Evolutionary conservation across 805 yeast species (phyloP), one percentile per base, ranked within the genome.

Genomic region (Maudiozyma pseudohumilis): DNA sequence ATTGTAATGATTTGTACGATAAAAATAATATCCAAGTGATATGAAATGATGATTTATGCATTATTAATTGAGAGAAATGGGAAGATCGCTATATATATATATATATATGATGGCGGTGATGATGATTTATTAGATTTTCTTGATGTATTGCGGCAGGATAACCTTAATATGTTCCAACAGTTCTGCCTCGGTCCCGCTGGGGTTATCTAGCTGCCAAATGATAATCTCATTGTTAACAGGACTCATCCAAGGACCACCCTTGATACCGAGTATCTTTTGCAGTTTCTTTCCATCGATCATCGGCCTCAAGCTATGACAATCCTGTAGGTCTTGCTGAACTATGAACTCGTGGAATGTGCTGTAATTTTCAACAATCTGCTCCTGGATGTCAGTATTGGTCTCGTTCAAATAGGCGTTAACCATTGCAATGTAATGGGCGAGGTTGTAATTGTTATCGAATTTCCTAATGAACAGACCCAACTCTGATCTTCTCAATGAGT

Each of bases 231-330:
- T 74, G 41, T 75, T 69, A 7, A 77, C 59, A 7, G 59, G 59
- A 7, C 74, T 66, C 70, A 89, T 67, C 96, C 96, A 87, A 5
- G 88, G 87, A 0, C 98, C 98, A 0, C 89, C 84, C 51, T 80
- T 81, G 39, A 65, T 63, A 17, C 67, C 60, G 21, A 82, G 57
- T 16, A 65, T 57, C 30, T 64, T 59, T 36, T 71, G 62, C 32
- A 89, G 57, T 32, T 73, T 71, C 47, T 82, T 85, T 12, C 98
- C 94, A 56, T 84, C 86, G 10, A 88, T 58, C 6, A 84, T 45
- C 2, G 89, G 83, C 50, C 75, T 81, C 40, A 80, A 42, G 0
- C 49, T 53, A 50, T 74, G 51, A 20, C 48, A 46, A 22, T 48
- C 35, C 32, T 52, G 41, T 28, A 58, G 40, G 7, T 48, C 39